These are phyloP conservation scores for Monosporascus cannonballus DNA, from an alignment of 2,329 filamentous ascomycete genomes.

Conservation along the genomic window DNA sequence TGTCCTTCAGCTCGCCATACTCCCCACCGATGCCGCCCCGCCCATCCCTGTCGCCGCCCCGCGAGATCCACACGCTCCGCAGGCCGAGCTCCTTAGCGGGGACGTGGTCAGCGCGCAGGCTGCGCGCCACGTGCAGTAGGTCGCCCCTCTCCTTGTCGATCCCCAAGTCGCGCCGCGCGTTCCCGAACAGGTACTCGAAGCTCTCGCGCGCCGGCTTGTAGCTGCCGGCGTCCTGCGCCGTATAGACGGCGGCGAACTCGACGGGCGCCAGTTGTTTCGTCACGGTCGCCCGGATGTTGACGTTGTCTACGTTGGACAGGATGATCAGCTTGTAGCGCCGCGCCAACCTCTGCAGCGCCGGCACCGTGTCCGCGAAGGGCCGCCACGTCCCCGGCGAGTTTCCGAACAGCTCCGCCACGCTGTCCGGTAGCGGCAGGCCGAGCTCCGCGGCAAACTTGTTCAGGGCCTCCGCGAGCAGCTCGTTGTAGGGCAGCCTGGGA, in stretches of 20 bases:
- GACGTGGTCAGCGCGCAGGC: constrained; percentile 60
- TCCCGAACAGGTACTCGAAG: constrained; percentile 58
- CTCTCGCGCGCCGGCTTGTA: constrained; percentile 64
- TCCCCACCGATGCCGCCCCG: constrained; percentile 9
- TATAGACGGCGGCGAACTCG: constrained; percentile 57
- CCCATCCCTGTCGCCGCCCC: constrained; percentile 34
- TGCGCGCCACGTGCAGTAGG: constrained; percentile 64
- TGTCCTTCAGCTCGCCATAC: constrained; percentile 16
- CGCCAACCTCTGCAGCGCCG: constrained; percentile 42
- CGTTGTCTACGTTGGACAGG: constrained; percentile 42
- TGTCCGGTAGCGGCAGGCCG: constrained; percentile 28
- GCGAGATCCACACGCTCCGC: constrained; percentile 59
- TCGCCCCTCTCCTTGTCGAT: constrained; percentile 41
- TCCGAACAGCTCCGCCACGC: constrained; percentile 44
- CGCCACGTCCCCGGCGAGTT: constrained; percentile 46
- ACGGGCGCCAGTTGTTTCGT: constrained; percentile 39
- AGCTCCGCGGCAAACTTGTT: constrained; percentile 40
- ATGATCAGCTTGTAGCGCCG: constrained; percentile 53
- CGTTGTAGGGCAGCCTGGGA: constrained; percentile 53
- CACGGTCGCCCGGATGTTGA: constrained; percentile 22
- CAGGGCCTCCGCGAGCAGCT: constrained; percentile 47
- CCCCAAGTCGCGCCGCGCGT: constrained; percentile 47
- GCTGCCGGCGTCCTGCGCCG: constrained; percentile 62
- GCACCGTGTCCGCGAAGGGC: constrained; percentile 51
- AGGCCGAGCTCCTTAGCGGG: constrained; percentile 57